Evolutionary conservation across 2,329 filamentous ascomycete species (phyloP), one percentile per base, ranked within the genome.

Genomic region (Cladorrhinum sp.): DNA sequence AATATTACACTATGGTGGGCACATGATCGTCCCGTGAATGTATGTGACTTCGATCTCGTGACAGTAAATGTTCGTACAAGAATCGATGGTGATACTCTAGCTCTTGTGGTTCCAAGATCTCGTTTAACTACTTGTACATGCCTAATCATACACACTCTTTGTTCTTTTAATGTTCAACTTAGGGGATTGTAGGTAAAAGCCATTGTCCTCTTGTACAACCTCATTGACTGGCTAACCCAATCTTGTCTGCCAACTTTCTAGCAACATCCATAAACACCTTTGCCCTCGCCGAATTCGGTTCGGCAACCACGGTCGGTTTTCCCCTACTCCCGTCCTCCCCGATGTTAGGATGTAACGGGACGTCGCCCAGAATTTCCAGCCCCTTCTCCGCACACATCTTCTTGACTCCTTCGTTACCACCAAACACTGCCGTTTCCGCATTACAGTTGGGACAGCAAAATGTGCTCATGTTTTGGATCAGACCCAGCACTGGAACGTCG

Each of bases 381-480:
- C 84, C 83, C 49, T 93, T 81, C 60, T 91, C 86, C 32, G 79
- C 74, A 69, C 93, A 96, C 67, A 93, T 83, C 25, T 78, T 80
- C 38, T 80, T 76, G 1, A 93, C 90, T 16, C 85, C 84, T 60
- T 85, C 82, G 38, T 81, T 79, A 0, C 81, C 81, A 1, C 90
- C 89, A 71, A 96, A 95, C 22, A 96, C 86, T 63, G 85, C 86
- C 2, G 88, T 91, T 66, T 87, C 81, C n/a, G 85, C 81, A 5
- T 85, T 81, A 69, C 93, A 97, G 66, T 88, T 83, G 0, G 91
- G 91, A 67, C 92, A 96, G 2, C 81, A 84, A 72, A 96, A 96
- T 38, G 92, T 81, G 7, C 88, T 88, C 92, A 96, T 96, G 71
- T 96, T 96, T 72, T 95, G 89, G 18, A 99, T 88, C 75, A 98